Conservation (phyloP, 164 flowering plant genomes). For the grape (Vitis vinifera) region DNA sequence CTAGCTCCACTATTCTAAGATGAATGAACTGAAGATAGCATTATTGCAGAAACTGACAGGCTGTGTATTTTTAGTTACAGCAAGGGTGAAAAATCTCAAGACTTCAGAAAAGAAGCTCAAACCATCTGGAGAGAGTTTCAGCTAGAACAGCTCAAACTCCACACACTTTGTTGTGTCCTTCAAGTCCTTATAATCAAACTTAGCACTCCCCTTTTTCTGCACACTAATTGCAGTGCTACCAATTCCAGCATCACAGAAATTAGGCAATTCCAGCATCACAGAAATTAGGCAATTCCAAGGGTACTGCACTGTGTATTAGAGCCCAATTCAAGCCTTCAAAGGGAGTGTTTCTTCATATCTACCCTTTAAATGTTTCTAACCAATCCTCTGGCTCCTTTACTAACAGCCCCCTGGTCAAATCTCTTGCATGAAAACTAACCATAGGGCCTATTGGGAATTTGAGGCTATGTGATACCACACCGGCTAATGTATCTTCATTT, state of each 20-base stretch:
- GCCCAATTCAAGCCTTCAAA: constrained; percentile 91
- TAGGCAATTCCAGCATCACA: constrained; percentile 30
- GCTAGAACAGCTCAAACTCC: constrained; percentile 70
- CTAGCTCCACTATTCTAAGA: too few species aligned
- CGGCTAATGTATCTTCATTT: constrained; percentile 71
- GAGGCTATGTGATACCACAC: constrained; percentile 64
- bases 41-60: too few species aligned
- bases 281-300: constrained; percentile 64
- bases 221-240: constrained; percentile 5
- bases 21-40: too few species aligned
- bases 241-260: too few species aligned
- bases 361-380: constrained; percentile 71
- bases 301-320: constrained; percentile 64
- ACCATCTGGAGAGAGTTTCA: background rate
- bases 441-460: constrained; percentile 57
- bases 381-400: constrained; percentile 74
- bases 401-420: constrained; percentile 60
- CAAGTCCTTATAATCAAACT: constrained; percentile 13
- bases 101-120: background rate
- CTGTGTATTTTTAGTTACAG: constrained; percentile 12
- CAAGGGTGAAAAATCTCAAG: constrained; percentile 10
- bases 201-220: constrained; percentile 26
- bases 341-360: constrained; percentile 80
- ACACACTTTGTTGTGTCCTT: constrained; percentile 21
- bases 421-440: constrained; percentile 67